Conservation (phyloP, 345 rosid genomes). For the Lenwebbia sp. region DNA sequence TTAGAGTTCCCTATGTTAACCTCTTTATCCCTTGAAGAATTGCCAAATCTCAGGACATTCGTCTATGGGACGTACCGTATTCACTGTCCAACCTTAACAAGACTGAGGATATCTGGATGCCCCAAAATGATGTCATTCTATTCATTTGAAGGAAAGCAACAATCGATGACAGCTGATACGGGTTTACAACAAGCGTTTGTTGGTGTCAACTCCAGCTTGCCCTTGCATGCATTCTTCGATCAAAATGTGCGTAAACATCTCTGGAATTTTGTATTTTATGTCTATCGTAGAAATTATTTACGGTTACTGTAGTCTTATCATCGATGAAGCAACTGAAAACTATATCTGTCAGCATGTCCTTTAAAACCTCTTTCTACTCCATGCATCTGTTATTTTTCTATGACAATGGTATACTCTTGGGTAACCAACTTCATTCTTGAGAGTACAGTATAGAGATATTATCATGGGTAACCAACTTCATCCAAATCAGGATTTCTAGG, state of each 20-base stretch:
- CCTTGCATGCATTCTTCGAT: not conserved
- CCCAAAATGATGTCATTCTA: not conserved
- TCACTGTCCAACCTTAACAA: not conserved
- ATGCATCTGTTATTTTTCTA: too few relatives aligned
- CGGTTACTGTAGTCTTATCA: too few relatives aligned
- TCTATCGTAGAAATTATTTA: too few relatives aligned
- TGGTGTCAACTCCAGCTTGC: fast-evolving
- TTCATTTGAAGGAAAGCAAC: not conserved
- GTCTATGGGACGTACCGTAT: fast-evolving
- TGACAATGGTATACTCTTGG: too few relatives aligned
- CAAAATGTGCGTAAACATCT: not conserved
- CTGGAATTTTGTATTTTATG: too few relatives aligned
- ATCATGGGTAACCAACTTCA: too few relatives aligned
- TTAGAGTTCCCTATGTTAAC: fast-evolving
- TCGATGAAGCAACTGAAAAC: too few relatives aligned
- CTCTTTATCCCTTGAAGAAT: not conserved
- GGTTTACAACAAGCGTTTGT: not conserved
- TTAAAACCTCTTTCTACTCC: too few relatives aligned
- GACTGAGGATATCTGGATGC: fast-evolving
- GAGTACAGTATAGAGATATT: too few relatives aligned
- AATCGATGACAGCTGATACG: fast-evolving
- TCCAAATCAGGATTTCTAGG: too few relatives aligned
- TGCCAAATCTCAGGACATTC: not conserved
- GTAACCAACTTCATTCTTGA: too few relatives aligned
- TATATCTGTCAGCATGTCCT: too few relatives aligned